phyloP scores from a whole-genome alignment of 805 yeast species.

The Saccharomycopsis fermentans region DNA sequence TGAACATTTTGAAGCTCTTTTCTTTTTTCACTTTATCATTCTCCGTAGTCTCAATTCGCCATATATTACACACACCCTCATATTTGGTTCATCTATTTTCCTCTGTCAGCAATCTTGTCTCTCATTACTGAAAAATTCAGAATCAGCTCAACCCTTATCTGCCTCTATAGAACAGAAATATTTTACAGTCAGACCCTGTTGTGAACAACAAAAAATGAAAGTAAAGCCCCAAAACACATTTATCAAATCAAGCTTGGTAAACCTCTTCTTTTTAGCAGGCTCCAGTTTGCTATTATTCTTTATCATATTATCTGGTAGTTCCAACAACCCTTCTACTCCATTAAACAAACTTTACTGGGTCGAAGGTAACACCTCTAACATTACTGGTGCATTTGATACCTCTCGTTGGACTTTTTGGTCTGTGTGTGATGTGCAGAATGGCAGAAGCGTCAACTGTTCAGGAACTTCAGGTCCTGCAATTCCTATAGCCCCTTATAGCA shows the following conservation, averaged over 20 bases:
- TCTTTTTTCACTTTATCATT: too few relatives aligned
- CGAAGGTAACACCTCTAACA: constrained; percentile 56
- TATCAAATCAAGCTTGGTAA: constrained; percentile 4
- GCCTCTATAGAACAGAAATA: too few relatives aligned
- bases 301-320: constrained; percentile 54
- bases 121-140: too few relatives aligned
- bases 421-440: constrained; percentile 37
- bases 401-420: constrained; percentile 81
- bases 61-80: too few relatives aligned
- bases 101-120: too few relatives aligned
- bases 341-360: constrained; percentile 66
- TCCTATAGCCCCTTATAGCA: constrained; percentile 72
- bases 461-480: constrained; percentile 48
- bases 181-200: neutral
- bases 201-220: neutral
- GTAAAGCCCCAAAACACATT: neutral
- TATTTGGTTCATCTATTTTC: too few relatives aligned
- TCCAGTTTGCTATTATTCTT: constrained; percentile 40
- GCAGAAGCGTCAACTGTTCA: constrained; percentile 40
- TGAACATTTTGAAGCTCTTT: too few relatives aligned
- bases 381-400: constrained; percentile 31
- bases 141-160: too few relatives aligned
- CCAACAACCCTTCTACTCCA: constrained; percentile 37
- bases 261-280: constrained; percentile 12
- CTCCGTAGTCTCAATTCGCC: too few relatives aligned